Conservation (phyloP, 2,329 filamentous ascomycete genomes). For the Beauveria medogensis region DNA sequence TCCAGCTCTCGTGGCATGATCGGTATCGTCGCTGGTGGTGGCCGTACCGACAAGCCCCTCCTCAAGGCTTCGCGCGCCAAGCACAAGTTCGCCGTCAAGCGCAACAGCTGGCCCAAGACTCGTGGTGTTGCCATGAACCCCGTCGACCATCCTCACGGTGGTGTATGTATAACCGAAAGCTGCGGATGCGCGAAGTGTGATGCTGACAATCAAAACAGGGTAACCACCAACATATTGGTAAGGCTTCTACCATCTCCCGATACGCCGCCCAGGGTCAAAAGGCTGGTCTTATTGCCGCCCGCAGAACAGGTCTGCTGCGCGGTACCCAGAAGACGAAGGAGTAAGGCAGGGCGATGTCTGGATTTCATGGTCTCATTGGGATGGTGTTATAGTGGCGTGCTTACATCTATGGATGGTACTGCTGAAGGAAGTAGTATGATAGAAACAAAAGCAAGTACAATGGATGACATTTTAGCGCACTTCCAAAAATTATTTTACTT, state of each 20-base stretch:
- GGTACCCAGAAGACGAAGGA: slow-evolving; percentile 99
- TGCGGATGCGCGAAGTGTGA: slow-evolving; percentile 11
- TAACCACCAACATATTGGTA: slow-evolving; percentile 99
- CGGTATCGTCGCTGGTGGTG: slow-evolving; percentile 98
- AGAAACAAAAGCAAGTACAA: slow-evolving; percentile 41
- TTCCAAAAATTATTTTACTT: slow-evolving; percentile 11
- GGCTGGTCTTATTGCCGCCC: slow-evolving; percentile 99
- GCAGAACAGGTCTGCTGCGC: slow-evolving; percentile 98
- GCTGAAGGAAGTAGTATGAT: slow-evolving; percentile 38
- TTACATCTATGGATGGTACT: slow-evolving; percentile 52
- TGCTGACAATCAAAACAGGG: slow-evolving; percentile 51
- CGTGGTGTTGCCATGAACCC: slow-evolving; percentile 99
- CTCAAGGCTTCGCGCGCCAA: slow-evolving; percentile 99
- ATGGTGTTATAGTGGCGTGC: slow-evolving; percentile 57
- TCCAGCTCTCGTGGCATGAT: slow-evolving; percentile 95
- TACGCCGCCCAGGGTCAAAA: slow-evolving; percentile 98
- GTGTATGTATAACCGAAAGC: slow-evolving; percentile 45
- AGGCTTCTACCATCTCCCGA: slow-evolving; percentile 98
- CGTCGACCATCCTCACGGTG: slow-evolving; percentile 97
- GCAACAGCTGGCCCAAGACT: slow-evolving; percentile 99
- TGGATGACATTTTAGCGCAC: slow-evolving; percentile 37
- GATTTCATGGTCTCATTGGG: slow-evolving; percentile 50
- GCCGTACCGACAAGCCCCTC: slow-evolving; percentile 98
- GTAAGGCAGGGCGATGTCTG: slow-evolving; percentile 40
- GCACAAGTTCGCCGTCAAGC: slow-evolving; percentile 99